Percentiles rank a stretch among this genome's conserved stretches.
phyloP scores from a whole-genome alignment of 148 eudicot genomes.

The Gaultheria prostrata region DNA sequence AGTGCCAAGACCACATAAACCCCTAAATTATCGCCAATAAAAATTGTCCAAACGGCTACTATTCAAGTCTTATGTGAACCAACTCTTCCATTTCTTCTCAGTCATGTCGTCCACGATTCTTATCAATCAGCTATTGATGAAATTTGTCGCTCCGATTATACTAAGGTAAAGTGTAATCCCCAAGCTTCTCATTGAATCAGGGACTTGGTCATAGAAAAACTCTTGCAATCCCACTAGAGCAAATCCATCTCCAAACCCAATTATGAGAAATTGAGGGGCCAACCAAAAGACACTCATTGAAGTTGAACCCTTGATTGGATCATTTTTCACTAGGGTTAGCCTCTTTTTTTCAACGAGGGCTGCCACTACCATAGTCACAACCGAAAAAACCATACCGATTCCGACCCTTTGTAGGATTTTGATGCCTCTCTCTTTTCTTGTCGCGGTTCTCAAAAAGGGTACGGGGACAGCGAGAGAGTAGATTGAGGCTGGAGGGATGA shows the following conservation, averaged over 20 bases:
- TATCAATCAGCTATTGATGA: slow-evolving; percentile 43
- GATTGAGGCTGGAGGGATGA: slow-evolving; percentile 54
- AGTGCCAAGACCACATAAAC: slow-evolving; percentile 31
- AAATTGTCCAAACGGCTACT: slow-evolving; percentile 41
- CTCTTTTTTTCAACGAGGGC: slow-evolving; percentile 50
- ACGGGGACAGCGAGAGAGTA: slow-evolving; percentile 37
- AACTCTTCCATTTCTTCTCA: slow-evolving; percentile 31
- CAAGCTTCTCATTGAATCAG: slow-evolving; percentile 63
- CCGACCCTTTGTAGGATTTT: slow-evolving; percentile 55
- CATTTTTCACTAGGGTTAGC: neutral
- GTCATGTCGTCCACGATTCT: slow-evolving; percentile 35
- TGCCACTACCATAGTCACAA: slow-evolving; percentile 37
- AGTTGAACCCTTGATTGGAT: slow-evolving; percentile 18
- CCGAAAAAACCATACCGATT: slow-evolving; percentile 51
- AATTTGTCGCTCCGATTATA: slow-evolving; percentile 52
- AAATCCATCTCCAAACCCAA: slow-evolving; percentile 61
- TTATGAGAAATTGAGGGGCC: slow-evolving; percentile 54
- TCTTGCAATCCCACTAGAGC: slow-evolving; percentile 68
- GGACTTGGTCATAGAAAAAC: slow-evolving; percentile 72
- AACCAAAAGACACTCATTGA: slow-evolving; percentile 55
- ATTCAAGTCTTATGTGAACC: slow-evolving; percentile 52
- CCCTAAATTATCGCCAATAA: slow-evolving; percentile 38
- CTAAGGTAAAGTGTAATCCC: slow-evolving; percentile 61
- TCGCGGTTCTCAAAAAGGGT: slow-evolving; percentile 42
- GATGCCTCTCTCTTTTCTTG: slow-evolving; percentile 56